A percentile compares a stretch with the other conserved stretches of the same genome.
Conservation (phyloP, 495 filamentous ascomycete species). For the Aspergillus steynii region DNA sequence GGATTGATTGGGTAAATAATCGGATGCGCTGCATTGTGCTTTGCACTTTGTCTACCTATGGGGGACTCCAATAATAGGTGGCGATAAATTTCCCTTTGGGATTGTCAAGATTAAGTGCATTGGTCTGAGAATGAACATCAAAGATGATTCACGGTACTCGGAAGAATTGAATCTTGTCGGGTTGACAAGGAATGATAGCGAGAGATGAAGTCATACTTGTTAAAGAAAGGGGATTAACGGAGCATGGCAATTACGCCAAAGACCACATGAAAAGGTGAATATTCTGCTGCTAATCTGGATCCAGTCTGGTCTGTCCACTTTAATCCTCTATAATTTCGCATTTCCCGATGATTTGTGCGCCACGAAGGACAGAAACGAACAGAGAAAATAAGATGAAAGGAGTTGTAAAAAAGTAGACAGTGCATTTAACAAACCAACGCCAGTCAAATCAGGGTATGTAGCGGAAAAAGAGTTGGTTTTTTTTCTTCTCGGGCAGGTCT, state of each 20-base stretch:
- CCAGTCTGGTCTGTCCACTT: neutral
- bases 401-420: neutral
- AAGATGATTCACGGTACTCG: too few relatives aligned
- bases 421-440: neutral
- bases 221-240: too few relatives aligned
- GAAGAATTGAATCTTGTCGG: too few relatives aligned
- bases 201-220: too few relatives aligned
- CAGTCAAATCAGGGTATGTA: neutral
- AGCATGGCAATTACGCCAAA: neutral
- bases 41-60: too few relatives aligned
- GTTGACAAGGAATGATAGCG: too few relatives aligned
- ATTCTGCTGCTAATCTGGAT: neutral
- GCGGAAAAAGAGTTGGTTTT: neutral
- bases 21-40: too few relatives aligned
- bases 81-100: too few relatives aligned
- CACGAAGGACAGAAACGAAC: neutral
- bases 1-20: too few relatives aligned
- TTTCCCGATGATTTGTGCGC: neutral
- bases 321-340: neutral
- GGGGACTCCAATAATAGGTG: too few relatives aligned
- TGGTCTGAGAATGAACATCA: too few relatives aligned
- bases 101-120: too few relatives aligned
- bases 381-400: neutral
- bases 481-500: constrained; percentile 2
- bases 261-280: neutral